Evolutionary conservation across 1,284 basidiomycete species (phyloP).

Genomic region (Hypsizygus ulmarius): DNA sequence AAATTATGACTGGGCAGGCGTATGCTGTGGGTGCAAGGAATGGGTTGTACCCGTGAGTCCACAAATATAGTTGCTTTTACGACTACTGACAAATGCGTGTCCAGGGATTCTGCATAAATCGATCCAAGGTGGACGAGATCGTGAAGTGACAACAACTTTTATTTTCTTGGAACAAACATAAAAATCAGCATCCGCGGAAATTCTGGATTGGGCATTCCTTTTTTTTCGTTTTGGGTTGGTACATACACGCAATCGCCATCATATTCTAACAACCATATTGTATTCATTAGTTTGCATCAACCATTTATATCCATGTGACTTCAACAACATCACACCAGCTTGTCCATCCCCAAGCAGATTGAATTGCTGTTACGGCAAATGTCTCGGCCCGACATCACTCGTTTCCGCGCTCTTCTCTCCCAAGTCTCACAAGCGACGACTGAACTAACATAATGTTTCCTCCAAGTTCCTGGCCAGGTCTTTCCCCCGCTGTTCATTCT

Average conservation of each 20-base stretch:
- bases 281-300: neutral
- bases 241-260: constrained; percentile 3
- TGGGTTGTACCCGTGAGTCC: constrained; percentile 86
- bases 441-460: neutral
- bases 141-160: constrained; percentile 25
- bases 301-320: neutral
- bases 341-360: too few species aligned
- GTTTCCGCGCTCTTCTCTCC: too few species aligned
- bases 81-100: constrained; percentile 1
- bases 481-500: constrained; percentile 25
- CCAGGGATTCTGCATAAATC: constrained; percentile 86
- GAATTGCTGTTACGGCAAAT: too few species aligned
- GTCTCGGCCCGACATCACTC: too few species aligned
- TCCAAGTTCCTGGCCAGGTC: constrained; percentile 11
- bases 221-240: neutral
- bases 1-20: constrained; percentile 96
- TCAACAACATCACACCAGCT: too few species aligned
- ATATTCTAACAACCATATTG: neutral
- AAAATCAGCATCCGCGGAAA: neutral
- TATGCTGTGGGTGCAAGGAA: constrained; percentile 86
- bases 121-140: constrained; percentile 90
- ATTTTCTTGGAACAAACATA: neutral
- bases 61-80: neutral
- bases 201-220: neutral
- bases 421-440: neutral